Evolutionary conservation across 73 alveolate species (phyloP).

Genomic region (Symbiodinium pilosum): DNA sequence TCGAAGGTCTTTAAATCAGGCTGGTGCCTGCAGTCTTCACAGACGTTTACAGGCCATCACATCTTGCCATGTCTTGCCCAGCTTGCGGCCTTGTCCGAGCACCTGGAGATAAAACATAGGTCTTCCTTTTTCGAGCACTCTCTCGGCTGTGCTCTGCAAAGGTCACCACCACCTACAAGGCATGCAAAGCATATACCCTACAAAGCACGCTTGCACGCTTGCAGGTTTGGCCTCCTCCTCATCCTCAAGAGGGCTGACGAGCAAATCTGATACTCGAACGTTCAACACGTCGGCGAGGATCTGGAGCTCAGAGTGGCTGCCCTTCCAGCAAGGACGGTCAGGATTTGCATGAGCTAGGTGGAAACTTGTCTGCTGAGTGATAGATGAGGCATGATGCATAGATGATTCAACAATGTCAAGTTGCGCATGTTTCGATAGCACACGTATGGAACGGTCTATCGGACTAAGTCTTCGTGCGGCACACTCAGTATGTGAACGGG

Average conservation of each 20-base stretch:
- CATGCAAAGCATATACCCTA: no score
- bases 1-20: slow-evolving; percentile 94
- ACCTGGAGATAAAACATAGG: slow-evolving; percentile 35
- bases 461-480: no score
- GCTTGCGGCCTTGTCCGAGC: slow-evolving; percentile 46
- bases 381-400: no score
- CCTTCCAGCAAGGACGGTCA: no score
- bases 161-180: slow-evolving; percentile 31
- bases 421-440: no score
- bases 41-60: no score
- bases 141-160: background rate
- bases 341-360: no score
- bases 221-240: slow-evolving; percentile 37
- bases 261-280: slow-evolving; percentile 35
- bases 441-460: no score
- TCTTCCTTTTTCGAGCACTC: background rate
- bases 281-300: slow-evolving; percentile 25
- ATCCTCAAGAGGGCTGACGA: slow-evolving; percentile 39
- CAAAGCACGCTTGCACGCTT: background rate
- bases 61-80: no score
- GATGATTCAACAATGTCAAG: no score
- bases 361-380: no score
- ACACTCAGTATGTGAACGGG: no score
- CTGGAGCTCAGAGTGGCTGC: background rate
- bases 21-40: slow-evolving; percentile 84